Conservation (phyloP, 768 basidiomycete genomes). For the Strobilomyces echinocephalus region DNA sequence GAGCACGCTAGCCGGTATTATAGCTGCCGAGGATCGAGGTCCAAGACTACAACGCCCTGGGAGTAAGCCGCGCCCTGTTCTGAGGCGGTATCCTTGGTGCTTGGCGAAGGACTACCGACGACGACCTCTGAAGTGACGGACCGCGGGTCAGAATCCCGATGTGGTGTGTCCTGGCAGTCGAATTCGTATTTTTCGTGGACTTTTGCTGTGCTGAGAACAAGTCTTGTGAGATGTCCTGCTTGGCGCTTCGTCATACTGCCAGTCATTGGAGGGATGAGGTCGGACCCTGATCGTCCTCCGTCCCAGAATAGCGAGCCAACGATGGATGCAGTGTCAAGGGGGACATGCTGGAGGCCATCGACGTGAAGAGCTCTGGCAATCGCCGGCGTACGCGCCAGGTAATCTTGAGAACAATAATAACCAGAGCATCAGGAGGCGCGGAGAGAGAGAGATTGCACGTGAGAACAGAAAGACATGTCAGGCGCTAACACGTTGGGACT, state of each 20-base stretch:
- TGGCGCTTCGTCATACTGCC: constrained; percentile 16
- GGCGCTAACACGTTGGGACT: too few species aligned
- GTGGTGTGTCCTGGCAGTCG: background rate
- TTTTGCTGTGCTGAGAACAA: constrained; percentile 13
- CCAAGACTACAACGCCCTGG: constrained; percentile 10
- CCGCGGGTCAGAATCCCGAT: background rate
- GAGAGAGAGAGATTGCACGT: too few species aligned
- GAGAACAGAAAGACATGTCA: too few species aligned
- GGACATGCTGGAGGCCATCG: constrained; percentile 4
- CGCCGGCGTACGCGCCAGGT: background rate
- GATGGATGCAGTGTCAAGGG: constrained; percentile 13
- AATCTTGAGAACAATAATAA: too few species aligned
- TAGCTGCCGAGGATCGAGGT: constrained; percentile 9
- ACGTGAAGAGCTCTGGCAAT: background rate
- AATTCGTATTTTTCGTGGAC: background rate
- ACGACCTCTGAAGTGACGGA: background rate
- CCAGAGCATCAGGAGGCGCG: too few species aligned
- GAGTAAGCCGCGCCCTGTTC: background rate
- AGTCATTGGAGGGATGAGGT: constrained; percentile 18
- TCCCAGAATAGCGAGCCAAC: constrained; percentile 18
- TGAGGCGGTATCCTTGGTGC: background rate
- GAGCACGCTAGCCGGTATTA: constrained; percentile 6
- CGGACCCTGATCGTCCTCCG: constrained; percentile 17
- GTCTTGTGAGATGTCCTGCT: constrained; percentile 14
- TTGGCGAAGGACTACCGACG: background rate